Evolutionary conservation across 257 asterid genomes (phyloP), one percentile per base, ranked within the genome.

Genomic region (Verbascum thapsus): DNA sequence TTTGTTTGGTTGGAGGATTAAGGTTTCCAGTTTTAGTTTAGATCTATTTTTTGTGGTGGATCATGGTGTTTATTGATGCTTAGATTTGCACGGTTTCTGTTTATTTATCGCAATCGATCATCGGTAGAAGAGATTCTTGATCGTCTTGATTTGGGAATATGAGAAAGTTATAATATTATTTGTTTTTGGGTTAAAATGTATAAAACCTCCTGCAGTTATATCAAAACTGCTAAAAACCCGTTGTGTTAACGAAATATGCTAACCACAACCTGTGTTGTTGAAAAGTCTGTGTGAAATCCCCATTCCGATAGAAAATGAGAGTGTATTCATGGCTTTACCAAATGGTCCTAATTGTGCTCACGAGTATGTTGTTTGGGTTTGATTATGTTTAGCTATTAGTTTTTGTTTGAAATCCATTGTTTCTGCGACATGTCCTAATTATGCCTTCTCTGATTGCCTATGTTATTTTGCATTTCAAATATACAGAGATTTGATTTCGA

Each of bases 1-100:
- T 8, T 20, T 13, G 68, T 55, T 68, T 62, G 2, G 8, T 57
- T 64, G 11, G 41, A 32, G 4, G 6, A 16, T 38, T 53, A 26
- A 18, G 12, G 34, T 47, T 5, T 54, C 8, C 2, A 17, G n/a
- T 17, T 20, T 6, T 16, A n/a, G 53, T 44, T 64, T 51, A 22
- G 38, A 59, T 53, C 52, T 50, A 43, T 12, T 3, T 3, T 47
- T 56, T 32, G 41, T 15, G 52, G 9, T 17, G 15, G 32, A 19
- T 59, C 50, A 10, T 11, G 17, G 43, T 48, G 58, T 48, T 10
- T 35, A 4, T 48, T 58, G 45, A 63, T 22, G 59, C 56, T 49
- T 49, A 35, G 67, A 68, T 74, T 53, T 68, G n/a, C n/a, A n/a
- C 9, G 20, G 7, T 23, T 67, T 13, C 8, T 56, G 10, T 19